phyloP scores from a whole-genome alignment of 2,329 filamentous ascomycete species.

The Neurospora sp. region DNA sequence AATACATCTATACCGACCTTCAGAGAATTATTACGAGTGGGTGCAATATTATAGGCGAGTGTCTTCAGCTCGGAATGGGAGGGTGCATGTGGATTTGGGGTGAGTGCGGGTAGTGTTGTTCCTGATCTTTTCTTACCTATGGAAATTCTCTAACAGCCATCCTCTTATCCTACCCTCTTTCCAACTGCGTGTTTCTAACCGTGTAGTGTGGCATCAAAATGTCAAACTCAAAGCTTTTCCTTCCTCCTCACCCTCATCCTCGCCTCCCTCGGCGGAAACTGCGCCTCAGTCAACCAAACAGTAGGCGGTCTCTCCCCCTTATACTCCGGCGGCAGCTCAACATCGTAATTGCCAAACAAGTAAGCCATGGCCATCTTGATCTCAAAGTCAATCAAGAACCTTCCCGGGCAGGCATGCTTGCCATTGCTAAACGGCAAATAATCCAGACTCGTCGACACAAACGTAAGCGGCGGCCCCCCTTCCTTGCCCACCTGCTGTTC shows the following conservation, averaged over 20 bases:
- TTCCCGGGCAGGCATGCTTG: constrained; percentile 29
- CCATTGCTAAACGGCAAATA: constrained; percentile 28
- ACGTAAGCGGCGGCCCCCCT: constrained; percentile 12
- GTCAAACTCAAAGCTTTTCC: not conserved
- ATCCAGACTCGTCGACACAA: constrained; percentile 10
- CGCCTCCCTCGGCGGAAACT: constrained; percentile 4
- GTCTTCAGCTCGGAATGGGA: no score
- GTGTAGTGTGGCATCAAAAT: no score
- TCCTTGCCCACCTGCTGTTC: constrained; percentile 15
- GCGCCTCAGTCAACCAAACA: constrained; percentile 5
- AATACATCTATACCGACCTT: no score
- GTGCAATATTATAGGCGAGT: no score
- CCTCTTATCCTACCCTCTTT: no score
- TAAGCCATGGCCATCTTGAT: constrained; percentile 26
- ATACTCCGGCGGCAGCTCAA: constrained; percentile 7
- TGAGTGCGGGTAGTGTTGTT: no score
- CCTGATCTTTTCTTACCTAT: no score
- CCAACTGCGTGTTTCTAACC: no score
- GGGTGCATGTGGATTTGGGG: no score
- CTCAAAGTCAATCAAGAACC: constrained; percentile 29
- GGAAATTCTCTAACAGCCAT: no score
- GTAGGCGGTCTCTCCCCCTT: constrained; percentile 19
- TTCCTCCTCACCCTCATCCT: constrained; percentile 6
- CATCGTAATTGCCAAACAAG: constrained; percentile 19
- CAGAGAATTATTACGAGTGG: no score